Conservation (phyloP, 78 protist species). For the Dictyostelium citrinum region DNA sequence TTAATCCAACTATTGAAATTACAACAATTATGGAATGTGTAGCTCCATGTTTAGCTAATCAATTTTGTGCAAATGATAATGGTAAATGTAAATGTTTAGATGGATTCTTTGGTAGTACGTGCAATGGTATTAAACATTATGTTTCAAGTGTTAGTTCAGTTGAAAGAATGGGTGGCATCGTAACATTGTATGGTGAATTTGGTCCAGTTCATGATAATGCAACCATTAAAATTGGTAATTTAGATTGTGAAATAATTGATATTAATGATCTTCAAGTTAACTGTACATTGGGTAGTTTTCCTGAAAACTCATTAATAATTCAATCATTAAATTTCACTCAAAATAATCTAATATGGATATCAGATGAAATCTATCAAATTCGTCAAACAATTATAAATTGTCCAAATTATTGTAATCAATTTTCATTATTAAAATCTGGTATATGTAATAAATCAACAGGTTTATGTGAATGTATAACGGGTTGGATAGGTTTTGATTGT, state of each 20-base stretch:
- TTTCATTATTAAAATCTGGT: background rate
- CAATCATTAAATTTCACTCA: background rate
- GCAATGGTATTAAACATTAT: background rate
- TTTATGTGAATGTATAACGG: background rate
- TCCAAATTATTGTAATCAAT: background rate
- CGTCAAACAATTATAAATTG: background rate
- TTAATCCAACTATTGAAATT: background rate
- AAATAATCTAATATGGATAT: background rate
- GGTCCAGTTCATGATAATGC: background rate
- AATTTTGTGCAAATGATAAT: background rate
- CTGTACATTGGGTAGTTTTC: background rate
- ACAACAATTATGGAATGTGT: background rate
- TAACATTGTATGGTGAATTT: background rate
- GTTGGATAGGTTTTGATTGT: background rate
- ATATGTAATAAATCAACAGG: background rate
- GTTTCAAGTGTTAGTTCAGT: background rate
- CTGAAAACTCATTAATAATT: background rate
- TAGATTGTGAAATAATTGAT: background rate
- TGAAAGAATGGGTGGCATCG: background rate
- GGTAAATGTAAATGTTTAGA: background rate
- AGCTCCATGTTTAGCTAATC: background rate
- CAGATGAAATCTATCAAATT: background rate
- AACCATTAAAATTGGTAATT: background rate
- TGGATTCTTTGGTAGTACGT: background rate
- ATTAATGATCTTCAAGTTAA: background rate